phyloP scores from a whole-genome alignment of 768 basidiomycete species.

The Nidularia sp. region DNA sequence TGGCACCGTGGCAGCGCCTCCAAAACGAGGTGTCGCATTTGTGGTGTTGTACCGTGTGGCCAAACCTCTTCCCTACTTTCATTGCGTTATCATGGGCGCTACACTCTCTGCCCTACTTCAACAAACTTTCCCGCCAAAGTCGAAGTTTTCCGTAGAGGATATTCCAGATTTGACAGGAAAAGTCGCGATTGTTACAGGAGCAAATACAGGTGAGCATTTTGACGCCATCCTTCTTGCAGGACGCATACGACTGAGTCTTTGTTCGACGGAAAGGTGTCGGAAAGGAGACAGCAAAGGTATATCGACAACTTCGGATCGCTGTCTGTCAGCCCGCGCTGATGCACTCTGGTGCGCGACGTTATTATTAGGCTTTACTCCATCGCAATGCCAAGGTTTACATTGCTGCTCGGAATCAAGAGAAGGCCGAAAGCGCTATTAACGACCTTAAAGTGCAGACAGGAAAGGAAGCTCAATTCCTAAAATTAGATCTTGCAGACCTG shows the following conservation, averaged over 20 bases:
- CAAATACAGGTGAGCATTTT: constrained; percentile 22
- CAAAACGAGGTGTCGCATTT: no score
- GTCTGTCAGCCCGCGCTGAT: background rate
- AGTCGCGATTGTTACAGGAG: constrained; percentile 35
- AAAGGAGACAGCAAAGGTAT: constrained; percentile 53
- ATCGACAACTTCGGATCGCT: background rate
- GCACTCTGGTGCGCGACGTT: background rate
- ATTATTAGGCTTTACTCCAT: constrained; percentile 38
- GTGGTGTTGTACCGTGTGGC: no score
- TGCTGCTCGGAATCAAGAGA: constrained; percentile 39
- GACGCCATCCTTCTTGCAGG: background rate
- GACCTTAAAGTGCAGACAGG: constrained; percentile 49
- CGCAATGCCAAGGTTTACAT: constrained; percentile 69
- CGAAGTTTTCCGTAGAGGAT: constrained; percentile 37
- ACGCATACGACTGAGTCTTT: background rate
- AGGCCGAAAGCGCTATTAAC: constrained; percentile 44
- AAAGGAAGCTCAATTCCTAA: constrained; percentile 34
- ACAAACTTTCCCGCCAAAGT: constrained; percentile 36
- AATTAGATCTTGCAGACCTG: constrained; percentile 39
- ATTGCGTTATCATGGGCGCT: no score
- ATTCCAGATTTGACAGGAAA: constrained; percentile 51
- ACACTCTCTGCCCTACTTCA: background rate
- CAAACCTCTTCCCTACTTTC: no score
- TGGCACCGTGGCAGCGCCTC: no score
- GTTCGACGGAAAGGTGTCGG: constrained; percentile 38